Conservation (phyloP, 495 filamentous ascomycete genomes). For the Penicillium maclennaniae region DNA sequence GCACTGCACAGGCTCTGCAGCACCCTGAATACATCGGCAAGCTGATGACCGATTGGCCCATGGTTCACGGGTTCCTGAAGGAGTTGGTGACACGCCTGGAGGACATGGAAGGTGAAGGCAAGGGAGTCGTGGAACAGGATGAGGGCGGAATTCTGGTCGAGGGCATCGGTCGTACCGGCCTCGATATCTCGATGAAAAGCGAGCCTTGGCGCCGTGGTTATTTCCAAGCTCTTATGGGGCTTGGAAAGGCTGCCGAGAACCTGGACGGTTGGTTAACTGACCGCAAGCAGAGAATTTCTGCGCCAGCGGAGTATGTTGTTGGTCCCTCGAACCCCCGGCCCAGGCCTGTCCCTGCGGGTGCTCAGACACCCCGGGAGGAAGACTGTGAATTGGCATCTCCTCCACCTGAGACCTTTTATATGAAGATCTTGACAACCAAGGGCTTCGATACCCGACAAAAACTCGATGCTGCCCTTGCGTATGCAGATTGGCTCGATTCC, state of each 20-base stretch:
- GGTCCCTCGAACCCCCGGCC: constrained; percentile 82
- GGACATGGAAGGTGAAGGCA: constrained; percentile 61
- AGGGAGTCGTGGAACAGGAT: constrained; percentile 53
- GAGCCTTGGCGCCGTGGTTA: constrained; percentile 83
- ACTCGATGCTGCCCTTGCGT: constrained; percentile 73
- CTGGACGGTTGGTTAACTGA: constrained; percentile 74
- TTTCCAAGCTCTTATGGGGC: constrained; percentile 71
- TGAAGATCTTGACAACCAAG: constrained; percentile 69
- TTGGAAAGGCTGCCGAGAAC: constrained; percentile 71
- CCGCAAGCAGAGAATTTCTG: constrained; percentile 57
- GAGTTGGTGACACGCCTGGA: constrained; percentile 58
- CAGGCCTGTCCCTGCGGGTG: constrained; percentile 60
- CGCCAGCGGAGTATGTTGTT: constrained; percentile 64
- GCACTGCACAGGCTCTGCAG: constrained; percentile 54
- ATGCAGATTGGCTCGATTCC: constrained; percentile 78
- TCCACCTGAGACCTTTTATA: constrained; percentile 66
- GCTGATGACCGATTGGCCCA: constrained; percentile 61
- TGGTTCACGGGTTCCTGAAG: constrained; percentile 50
- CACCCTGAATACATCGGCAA: constrained; percentile 47
- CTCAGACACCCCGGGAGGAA: constrained; percentile 61
- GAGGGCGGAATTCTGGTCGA: constrained; percentile 54
- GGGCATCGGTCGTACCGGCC: constrained; percentile 54
- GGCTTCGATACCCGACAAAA: constrained; percentile 72
- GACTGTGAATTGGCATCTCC: constrained; percentile 63
- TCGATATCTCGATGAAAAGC: constrained; percentile 68